phyloP scores from a whole-genome alignment of 139 green algal species.

The Edaphochlamys debaryana region DNA sequence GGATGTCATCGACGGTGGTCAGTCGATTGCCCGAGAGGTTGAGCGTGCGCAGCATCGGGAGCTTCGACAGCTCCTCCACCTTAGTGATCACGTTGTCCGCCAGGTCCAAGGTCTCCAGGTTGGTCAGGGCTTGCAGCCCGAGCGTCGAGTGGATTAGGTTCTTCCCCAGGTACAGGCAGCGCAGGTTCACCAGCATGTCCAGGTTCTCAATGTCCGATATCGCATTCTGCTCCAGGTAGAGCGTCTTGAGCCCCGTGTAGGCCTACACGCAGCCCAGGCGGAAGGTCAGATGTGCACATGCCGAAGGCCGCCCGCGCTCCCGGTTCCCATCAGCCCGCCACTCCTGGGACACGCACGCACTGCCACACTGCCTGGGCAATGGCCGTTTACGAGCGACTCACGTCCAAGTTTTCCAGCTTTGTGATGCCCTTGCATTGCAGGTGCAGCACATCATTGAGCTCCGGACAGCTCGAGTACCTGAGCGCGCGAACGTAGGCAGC shows the following conservation, averaged over 20 bases:
- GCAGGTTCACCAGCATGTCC: slow-evolving; percentile 61
- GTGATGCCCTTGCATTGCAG: slow-evolving; percentile 82
- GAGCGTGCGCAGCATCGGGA: slow-evolving; percentile 65
- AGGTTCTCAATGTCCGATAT: slow-evolving; percentile 72
- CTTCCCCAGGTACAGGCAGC: slow-evolving; percentile 75
- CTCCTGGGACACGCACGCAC: too few species aligned
- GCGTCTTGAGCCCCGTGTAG: slow-evolving; percentile 76
- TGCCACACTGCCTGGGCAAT: too few species aligned
- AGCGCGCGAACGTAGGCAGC: too few species aligned
- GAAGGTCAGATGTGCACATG: background rate
- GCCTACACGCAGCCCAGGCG: slow-evolving; percentile 62
- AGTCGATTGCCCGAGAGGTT: slow-evolving; percentile 69
- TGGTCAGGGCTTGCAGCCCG: slow-evolving; percentile 54
- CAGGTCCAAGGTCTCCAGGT: slow-evolving; percentile 73
- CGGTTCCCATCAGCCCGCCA: too few species aligned
- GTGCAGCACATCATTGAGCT: slow-evolving; percentile 84
- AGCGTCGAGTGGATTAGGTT: slow-evolving; percentile 67
- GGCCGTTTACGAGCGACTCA: too few species aligned
- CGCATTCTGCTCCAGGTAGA: slow-evolving; percentile 85
- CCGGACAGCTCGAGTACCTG: slow-evolving; percentile 72
- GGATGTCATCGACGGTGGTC: slow-evolving; percentile 45
- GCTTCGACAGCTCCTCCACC: slow-evolving; percentile 52
- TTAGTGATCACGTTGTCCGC: slow-evolving; percentile 69
- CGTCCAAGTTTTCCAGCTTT: slow-evolving; percentile 73
- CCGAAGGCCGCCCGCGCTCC: too few species aligned